phyloP scores from a whole-genome alignment of 345 rosid species.

The Angophora floribunda region DNA sequence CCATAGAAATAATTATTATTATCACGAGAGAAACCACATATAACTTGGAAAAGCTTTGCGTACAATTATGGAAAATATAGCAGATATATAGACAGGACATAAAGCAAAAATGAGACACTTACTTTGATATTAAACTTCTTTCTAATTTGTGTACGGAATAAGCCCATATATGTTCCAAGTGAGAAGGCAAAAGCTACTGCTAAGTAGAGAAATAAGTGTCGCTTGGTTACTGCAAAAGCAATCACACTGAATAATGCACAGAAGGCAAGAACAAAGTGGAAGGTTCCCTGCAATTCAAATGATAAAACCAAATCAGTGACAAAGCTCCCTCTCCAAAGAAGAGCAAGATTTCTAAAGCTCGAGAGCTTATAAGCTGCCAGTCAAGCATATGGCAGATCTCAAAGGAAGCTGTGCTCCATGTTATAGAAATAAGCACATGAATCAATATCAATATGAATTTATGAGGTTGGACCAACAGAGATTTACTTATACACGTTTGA shows the following conservation, averaged over 20 bases:
- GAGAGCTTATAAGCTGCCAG: neutral
- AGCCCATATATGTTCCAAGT: slow-evolving; percentile 54
- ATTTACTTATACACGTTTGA: neutral
- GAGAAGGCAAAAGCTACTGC: slow-evolving; percentile 43
- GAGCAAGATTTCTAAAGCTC: neutral
- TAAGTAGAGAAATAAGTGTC: slow-evolving; percentile 58
- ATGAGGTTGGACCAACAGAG: neutral
- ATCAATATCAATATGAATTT: neutral
- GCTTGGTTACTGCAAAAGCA: slow-evolving; percentile 50
- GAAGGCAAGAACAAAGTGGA: slow-evolving; percentile 41
- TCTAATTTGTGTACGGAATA: slow-evolving; percentile 55
- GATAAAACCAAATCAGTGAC: neutral
- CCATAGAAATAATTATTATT: neutral
- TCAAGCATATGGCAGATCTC: neutral
- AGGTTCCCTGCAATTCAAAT: slow-evolving; percentile 45
- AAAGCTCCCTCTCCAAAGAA: neutral
- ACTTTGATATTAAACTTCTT: slow-evolving; percentile 82
- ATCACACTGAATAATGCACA: slow-evolving; percentile 30
- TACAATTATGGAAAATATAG: neutral
- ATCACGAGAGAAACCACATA: neutral
- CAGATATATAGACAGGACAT: neutral
- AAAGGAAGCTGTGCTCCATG: neutral
- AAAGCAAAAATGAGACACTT: slow-evolving; percentile 2
- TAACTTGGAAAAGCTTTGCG: neutral
- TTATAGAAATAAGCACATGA: neutral